Conservation (phyloP, 192 early-diverging fungal species). For the Allomyces javanicus region DNA sequence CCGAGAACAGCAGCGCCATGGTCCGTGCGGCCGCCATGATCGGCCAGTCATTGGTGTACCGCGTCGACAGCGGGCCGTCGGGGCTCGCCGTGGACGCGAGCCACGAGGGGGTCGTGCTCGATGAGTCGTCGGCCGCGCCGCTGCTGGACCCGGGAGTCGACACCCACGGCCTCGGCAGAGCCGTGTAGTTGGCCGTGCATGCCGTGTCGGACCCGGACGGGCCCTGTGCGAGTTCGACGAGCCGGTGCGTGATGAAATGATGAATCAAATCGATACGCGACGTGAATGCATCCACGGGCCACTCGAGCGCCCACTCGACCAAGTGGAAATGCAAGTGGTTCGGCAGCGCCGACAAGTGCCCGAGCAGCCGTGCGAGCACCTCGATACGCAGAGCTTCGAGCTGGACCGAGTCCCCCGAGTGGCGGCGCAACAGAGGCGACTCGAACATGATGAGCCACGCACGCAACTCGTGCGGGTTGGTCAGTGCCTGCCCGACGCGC, state of each 20-base stretch:
- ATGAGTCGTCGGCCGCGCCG: no score
- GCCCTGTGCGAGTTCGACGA: not conserved
- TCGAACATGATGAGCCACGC: not conserved
- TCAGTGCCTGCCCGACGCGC: no score
- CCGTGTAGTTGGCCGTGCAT: not conserved
- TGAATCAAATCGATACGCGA: not conserved
- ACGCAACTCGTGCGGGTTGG: no score
- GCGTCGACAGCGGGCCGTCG: constrained; percentile 2
- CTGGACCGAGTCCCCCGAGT: not conserved
- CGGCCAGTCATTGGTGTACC: constrained; percentile 7
- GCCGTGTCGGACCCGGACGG: not conserved
- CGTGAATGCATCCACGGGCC: constrained; percentile 1
- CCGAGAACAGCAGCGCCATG: constrained; percentile 6
- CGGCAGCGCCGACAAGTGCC: not conserved
- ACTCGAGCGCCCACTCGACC: not conserved
- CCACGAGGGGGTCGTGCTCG: not conserved
- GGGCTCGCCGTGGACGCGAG: not conserved
- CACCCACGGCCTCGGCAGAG: no score
- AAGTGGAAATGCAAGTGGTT: constrained; percentile 1
- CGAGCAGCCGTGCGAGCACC: constrained; percentile 1
- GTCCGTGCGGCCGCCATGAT: constrained; percentile 3
- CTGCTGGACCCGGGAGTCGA: no score
- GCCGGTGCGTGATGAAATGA: no score
- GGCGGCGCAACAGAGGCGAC: not conserved
- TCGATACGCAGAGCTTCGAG: not conserved